These are phyloP conservation scores for Phalaenopsis equestris DNA, from an alignment of 106 monocot genomes.

Conservation along the genomic window DNA sequence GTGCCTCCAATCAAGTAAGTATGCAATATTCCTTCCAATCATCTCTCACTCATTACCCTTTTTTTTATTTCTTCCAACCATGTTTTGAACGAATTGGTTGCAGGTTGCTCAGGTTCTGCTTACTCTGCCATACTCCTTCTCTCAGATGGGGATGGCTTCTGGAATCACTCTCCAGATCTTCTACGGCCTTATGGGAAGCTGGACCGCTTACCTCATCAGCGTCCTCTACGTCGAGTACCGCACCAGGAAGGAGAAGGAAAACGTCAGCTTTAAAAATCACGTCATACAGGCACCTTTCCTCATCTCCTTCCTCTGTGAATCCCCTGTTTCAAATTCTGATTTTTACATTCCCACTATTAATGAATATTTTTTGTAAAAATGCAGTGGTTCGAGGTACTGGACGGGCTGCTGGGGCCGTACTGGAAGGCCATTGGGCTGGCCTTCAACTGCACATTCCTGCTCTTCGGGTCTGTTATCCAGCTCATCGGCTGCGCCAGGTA, in stretches of 20 bases:
- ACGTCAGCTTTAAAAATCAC: slow-evolving; percentile 76
- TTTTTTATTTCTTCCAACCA: not conserved
- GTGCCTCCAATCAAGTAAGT: slow-evolving; percentile 78
- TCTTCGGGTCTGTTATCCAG: slow-evolving; percentile 64
- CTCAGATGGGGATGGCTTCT: slow-evolving; percentile 85
- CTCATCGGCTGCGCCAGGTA: slow-evolving; percentile 34
- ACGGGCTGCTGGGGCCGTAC: slow-evolving; percentile 38
- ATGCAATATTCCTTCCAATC: not conserved
- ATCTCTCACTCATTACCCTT: not conserved
- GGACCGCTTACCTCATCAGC: slow-evolving; percentile 95
- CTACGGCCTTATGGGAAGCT: slow-evolving; percentile 87
- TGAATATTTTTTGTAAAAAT: not conserved
- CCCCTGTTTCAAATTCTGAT: not conserved
- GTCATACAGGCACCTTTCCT: slow-evolving; percentile 61
- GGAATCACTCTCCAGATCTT: slow-evolving; percentile 73
- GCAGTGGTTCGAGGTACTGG: slow-evolving; percentile 70
- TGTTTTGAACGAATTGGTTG: not conserved
- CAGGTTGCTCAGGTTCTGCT: slow-evolving; percentile 83
- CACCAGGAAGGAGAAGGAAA: slow-evolving; percentile 78
- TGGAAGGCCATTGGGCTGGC: slow-evolving; percentile 44
- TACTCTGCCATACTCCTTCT: slow-evolving; percentile 88
- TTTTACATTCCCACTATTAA: not conserved
- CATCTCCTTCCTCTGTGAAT: too few species aligned
- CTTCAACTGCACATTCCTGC: slow-evolving; percentile 64
- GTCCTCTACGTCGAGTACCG: slow-evolving; percentile 91